A percentile compares a stretch with the other conserved stretches of the same genome.
phyloP scores from a whole-genome alignment of 1,284 basidiomycete genomes.

The Leccinum fuscescens region DNA sequence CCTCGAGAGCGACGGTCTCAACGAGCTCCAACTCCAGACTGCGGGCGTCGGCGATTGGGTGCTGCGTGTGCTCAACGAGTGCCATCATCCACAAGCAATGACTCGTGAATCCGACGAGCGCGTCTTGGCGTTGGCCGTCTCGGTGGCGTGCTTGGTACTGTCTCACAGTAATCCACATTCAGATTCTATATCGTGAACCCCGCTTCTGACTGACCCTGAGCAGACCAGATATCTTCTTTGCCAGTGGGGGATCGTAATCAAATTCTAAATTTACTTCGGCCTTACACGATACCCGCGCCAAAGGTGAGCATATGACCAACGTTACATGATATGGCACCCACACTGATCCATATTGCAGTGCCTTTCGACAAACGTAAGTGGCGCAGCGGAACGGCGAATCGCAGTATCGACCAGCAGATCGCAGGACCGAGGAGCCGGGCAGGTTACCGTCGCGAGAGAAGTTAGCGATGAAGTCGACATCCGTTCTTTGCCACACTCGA shows the following conservation, averaged over 20 bases:
- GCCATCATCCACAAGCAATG: constrained; percentile 5
- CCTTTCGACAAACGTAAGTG: constrained; percentile 31
- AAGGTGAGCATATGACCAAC: constrained; percentile 31
- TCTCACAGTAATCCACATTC: constrained; percentile 36
- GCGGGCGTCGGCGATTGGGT: constrained; percentile 39
- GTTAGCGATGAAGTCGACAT: constrained; percentile 12
- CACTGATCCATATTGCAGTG: constrained; percentile 25
- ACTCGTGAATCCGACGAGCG: constrained; percentile 11
- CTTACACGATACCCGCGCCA: constrained; percentile 30
- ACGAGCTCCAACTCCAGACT: constrained; percentile 41
- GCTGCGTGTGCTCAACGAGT: constrained; percentile 24
- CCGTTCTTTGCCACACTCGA: constrained; percentile 12
- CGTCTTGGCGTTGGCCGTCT: constrained; percentile 28
- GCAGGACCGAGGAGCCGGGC: constrained; percentile 22
- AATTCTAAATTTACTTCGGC: constrained; percentile 40
- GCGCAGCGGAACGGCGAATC: constrained; percentile 15
- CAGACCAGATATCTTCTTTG: constrained; percentile 38
- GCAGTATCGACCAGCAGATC: constrained; percentile 24
- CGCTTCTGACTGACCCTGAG: constrained; percentile 24
- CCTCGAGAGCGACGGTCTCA: constrained; percentile 46
- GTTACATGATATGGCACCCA: constrained; percentile 3
- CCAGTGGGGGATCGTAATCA: constrained; percentile 33
- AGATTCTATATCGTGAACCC: constrained; percentile 24
- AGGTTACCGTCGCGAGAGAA: constrained; percentile 5
- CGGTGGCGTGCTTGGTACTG: constrained; percentile 36